Conservation (phyloP, 2,329 filamentous ascomycete species). For the Diaporthe destruens region DNA sequence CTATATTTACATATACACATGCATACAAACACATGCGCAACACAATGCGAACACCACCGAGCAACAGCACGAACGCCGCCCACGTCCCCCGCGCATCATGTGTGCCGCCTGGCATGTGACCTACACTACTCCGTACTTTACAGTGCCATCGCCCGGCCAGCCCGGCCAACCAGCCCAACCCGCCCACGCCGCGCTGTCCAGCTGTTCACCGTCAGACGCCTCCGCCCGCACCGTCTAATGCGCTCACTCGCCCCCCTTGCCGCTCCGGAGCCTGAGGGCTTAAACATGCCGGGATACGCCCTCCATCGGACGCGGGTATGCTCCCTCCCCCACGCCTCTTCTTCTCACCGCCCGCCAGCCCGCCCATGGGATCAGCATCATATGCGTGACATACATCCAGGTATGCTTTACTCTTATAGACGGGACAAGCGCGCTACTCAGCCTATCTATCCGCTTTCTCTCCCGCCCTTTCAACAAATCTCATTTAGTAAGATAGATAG, state of each 20-base stretch:
- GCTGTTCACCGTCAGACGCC: constrained; percentile 10
- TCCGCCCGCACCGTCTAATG: constrained; percentile 16
- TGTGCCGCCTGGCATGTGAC: constrained; percentile 1
- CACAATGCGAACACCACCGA: neutral
- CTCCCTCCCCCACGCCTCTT: neutral
- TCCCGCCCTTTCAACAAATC: neutral
- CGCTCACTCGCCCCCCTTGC: neutral
- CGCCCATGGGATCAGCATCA: constrained; percentile 2
- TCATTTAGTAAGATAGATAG: neutral
- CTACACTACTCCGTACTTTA: neutral
- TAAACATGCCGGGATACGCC: constrained; percentile 2
- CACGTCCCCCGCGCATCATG: constrained; percentile 1
- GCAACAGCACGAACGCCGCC: neutral
- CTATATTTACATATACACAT: neutral
- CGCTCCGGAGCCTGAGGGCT: neutral
- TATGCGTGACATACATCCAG: neutral
- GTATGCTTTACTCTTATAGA: neutral
- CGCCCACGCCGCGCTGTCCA: neutral
- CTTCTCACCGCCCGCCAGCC: constrained; percentile 15
- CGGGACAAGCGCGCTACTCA: constrained; percentile 15
- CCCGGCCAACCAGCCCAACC: neutral
- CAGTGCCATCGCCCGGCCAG: neutral
- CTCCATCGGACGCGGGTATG: neutral
- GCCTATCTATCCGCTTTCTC: neutral
- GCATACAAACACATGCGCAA: neutral